phyloP scores from a whole-genome alignment of 108 stramenopile species.

The Cyclotella cryptica region DNA sequence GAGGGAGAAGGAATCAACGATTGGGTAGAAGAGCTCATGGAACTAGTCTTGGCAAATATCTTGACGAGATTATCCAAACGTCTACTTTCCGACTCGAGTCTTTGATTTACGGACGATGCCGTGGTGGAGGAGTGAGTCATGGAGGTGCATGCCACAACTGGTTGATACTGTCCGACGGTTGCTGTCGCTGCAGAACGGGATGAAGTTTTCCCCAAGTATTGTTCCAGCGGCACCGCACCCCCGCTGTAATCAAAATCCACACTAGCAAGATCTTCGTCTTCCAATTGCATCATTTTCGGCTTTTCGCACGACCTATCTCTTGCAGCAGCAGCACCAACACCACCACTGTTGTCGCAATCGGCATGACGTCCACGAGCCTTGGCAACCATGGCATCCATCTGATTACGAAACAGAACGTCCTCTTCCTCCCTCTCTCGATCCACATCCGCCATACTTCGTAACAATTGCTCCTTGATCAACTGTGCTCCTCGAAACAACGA shows the following conservation, averaged over 20 bases:
- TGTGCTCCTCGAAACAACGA: conserved; percentile 47
- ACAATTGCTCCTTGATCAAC: conserved; percentile 47
- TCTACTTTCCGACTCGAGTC: conserved; percentile 39
- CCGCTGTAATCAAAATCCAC: conserved; percentile 40
- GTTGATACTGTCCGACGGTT: conserved; percentile 12
- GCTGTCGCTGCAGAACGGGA: conserved; percentile 11
- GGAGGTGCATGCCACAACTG: neutral
- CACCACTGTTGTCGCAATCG: neutral
- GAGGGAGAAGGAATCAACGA: neutral
- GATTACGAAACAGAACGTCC: neutral
- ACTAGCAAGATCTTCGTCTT: neutral
- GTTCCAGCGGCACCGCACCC: neutral
- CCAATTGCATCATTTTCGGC: neutral
- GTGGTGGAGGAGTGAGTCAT: neutral
- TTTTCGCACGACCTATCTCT: neutral
- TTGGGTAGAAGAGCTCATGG: conserved; percentile 5
- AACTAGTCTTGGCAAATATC: conserved; percentile 33
- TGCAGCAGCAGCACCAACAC: no score
- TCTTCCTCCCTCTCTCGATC: conserved; percentile 41
- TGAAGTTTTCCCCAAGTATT: neutral
- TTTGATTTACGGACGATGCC: conserved; percentile 18
- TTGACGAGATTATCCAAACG: conserved; percentile 41
- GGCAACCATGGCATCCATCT: conserved; percentile 16
- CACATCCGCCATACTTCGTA: conserved; percentile 39
- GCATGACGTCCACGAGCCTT: conserved; percentile 10